Base-by-base conservation (phyloP, 176 grass and related monocot species). In the Canna indica region DNA sequence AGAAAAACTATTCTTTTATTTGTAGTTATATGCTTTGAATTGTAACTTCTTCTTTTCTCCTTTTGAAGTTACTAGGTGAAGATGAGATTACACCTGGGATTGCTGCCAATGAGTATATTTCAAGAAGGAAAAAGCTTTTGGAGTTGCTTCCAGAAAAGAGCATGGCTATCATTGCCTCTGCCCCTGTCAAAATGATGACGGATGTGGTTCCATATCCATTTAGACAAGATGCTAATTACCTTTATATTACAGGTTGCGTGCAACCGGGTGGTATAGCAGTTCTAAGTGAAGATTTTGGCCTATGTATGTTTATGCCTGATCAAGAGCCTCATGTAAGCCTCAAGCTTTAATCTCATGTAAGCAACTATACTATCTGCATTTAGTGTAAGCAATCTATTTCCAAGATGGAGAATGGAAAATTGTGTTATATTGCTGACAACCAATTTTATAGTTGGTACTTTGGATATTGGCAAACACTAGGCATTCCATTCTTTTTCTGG, bases 281-380 rank as follows among this genome's bases (percentile, higher is more conserved):
- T 72, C 67, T 97, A 46, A 85, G 84, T 76, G 79, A 87, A 67
- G 83, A 83, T 39, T 72, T 59, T 35, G 88, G 93, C 35, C 74
- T 92, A 45, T 90, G 80, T 56, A 97, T 97, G 93, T 97, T 97
- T 85, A 87, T 92, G 86, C 86, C 93, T 46, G 80, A 97, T 82
- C 76, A 69, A 75, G 30, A 81, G 79, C 84, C 87, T 67, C 69
- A 84, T 81, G 92, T 96, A 86, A 78, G 66, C 28, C 24, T 38
- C 15, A 50, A 79, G 4, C 36, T 74, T 28, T 81, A 38, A n/a
- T 67, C 22, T 67, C 22, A 42, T 38, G 7, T n/a, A n/a, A n/a
- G n/a, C n/a, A n/a, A n/a, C n/a, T n/a, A n/a, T n/a, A n/a, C n/a
- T n/a, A n/a, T n/a, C n/a, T n/a, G n/a, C n/a, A n/a, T n/a, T n/a